Evolutionary conservation across 345 rosid genomes (phyloP).

Genomic region (Theobroma cacao): DNA sequence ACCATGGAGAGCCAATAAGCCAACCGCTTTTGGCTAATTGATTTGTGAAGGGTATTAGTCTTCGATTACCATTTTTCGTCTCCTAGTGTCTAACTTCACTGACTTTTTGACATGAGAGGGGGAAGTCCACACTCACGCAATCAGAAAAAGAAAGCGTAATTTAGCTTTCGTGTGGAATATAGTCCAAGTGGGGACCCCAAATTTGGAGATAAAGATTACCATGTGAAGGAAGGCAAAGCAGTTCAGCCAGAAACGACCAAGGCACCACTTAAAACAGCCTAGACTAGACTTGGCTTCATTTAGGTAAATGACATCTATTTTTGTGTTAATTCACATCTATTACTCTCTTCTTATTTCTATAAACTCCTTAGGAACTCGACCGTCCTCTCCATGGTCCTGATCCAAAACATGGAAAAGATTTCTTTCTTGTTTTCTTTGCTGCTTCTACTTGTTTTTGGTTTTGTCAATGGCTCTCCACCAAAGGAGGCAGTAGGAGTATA

Average conservation of each 20-base stretch:
- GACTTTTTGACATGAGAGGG: too few species aligned
- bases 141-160: too few species aligned
- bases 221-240: not conserved
- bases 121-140: too few species aligned
- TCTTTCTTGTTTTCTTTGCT: not conserved
- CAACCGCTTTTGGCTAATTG: too few species aligned
- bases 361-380: not conserved
- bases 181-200: not conserved
- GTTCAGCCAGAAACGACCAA: too few species aligned
- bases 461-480: not conserved
- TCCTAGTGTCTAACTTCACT: too few species aligned
- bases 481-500: slow-evolving; percentile 33
- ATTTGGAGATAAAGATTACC: not conserved
- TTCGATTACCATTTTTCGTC: too few species aligned
- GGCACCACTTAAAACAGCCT: not conserved
- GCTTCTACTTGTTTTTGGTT: not conserved
- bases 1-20: too few species aligned
- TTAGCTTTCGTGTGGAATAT: not conserved
- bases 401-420: slow-evolving; percentile 5
- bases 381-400: not conserved
- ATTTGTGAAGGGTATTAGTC: too few species aligned
- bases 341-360: not conserved
- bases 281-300: not conserved
- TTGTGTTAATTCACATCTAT: not conserved
- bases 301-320: not conserved